A percentile compares a stretch with the other conserved stretches of the same genome.
Conservation (phyloP, 345 rosid species). For the Lagerstroemia speciosa region DNA sequence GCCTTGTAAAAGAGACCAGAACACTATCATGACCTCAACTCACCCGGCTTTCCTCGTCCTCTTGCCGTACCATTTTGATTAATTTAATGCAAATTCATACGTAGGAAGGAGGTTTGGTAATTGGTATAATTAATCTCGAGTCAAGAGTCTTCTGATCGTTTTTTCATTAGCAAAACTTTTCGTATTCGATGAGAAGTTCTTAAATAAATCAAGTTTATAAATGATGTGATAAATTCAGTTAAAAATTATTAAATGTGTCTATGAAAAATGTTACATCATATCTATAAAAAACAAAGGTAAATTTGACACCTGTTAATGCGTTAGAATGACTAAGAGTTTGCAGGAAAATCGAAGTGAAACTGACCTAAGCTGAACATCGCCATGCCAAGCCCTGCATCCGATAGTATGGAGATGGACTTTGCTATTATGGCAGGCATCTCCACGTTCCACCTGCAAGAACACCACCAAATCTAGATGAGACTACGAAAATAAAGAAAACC, state of each 20-base stretch:
- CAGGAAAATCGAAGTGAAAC: conserved; percentile 16
- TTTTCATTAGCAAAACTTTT: no score
- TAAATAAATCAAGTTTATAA: no score
- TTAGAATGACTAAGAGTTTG: background rate
- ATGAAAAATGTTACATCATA: no score
- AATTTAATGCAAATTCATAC: background rate
- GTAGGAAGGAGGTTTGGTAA: no score
- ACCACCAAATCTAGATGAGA: background rate
- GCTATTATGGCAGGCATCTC: conserved; percentile 94
- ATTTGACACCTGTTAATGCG: no score
- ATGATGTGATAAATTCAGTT: no score
- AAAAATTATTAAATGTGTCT: no score
- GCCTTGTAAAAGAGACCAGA: background rate
- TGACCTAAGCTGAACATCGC: conserved; percentile 99
- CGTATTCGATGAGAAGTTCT: no score
- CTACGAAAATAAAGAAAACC: conserved; percentile 1
- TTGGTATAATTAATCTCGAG: no score
- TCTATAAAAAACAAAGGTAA: no score
- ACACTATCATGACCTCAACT: conserved; percentile 3
- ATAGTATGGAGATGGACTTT: conserved; percentile 91
- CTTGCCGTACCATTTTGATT: background rate
- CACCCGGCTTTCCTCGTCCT: background rate
- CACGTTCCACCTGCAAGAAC: conserved; percentile 70
- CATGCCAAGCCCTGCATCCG: conserved; percentile 99
- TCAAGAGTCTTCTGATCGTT: no score